Conservation (phyloP, 1,284 basidiomycete species). For the Wolfiporia cocos region DNA sequence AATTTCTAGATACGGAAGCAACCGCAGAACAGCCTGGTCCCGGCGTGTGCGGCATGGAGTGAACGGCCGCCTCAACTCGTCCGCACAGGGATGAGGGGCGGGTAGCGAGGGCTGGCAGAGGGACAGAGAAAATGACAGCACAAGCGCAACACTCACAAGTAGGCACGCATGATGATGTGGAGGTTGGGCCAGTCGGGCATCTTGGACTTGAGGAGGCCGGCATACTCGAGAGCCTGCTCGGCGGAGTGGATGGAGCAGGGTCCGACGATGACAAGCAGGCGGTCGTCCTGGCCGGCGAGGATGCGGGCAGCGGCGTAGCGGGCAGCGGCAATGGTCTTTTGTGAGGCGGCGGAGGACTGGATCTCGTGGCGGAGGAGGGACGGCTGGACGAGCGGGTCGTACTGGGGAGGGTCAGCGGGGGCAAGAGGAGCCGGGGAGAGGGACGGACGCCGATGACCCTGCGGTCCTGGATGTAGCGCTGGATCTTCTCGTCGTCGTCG, state of each 20-base stretch:
- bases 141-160: conserved; percentile 64
- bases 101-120: background rate
- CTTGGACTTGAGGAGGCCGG: conserved; percentile 66
- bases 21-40: too few relatives aligned
- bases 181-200: conserved; percentile 72
- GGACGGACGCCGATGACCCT: conserved; percentile 69
- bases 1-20: too few relatives aligned
- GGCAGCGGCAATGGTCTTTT: conserved; percentile 72
- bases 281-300: conserved; percentile 78
- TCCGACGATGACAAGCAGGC: conserved; percentile 87
- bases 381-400: conserved; percentile 91
- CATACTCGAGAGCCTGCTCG: conserved; percentile 89
- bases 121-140: conserved; percentile 8
- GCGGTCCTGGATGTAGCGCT: conserved; percentile 69
- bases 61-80: too few relatives aligned
- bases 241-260: conserved; percentile 95
- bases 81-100: too few relatives aligned
- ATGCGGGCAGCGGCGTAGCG: conserved; percentile 75
- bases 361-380: conserved; percentile 86
- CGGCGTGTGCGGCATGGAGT: too few relatives aligned
- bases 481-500: conserved; percentile 53
- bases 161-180: conserved; percentile 92
- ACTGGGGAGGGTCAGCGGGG: conserved; percentile 40
- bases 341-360: conserved; percentile 48
- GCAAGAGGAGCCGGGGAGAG: conserved; percentile 5